phyloP scores from a whole-genome alignment of 2,329 filamentous ascomycete genomes.

The Colletotrichum sublineola region DNA sequence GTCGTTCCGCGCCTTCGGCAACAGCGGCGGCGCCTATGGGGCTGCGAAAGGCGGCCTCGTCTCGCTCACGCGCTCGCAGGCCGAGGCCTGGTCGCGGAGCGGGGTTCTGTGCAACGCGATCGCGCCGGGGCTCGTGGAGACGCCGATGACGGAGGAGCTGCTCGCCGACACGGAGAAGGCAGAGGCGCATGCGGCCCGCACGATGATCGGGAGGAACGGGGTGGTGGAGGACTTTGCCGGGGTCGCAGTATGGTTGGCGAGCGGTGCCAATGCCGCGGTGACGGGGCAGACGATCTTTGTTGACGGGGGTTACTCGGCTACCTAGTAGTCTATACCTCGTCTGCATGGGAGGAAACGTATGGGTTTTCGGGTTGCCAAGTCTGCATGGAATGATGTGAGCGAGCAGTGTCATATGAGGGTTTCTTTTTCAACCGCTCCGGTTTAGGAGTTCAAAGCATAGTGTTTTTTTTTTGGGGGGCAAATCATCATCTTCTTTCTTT shows the following conservation, averaged over 20 bases:
- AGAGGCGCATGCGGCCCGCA: conserved; percentile 46
- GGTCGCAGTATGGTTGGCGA: conserved; percentile 49
- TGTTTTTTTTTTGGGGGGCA: not conserved
- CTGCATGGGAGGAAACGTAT: not conserved
- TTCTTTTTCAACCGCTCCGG: not conserved
- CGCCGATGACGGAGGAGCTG: conserved; percentile 46
- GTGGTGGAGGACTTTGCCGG: conserved; percentile 51
- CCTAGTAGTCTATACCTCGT: conserved; percentile 17
- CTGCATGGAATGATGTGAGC: not conserved
- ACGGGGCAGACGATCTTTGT: conserved; percentile 53
- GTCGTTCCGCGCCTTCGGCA: conserved; percentile 49
- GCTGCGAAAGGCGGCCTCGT: conserved; percentile 51
- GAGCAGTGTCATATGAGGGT: not conserved
- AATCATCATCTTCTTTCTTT: not conserved
- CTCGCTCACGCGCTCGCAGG: conserved; percentile 50
- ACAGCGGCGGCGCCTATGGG: conserved; percentile 52
- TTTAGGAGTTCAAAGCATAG: not conserved
- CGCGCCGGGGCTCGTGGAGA: conserved; percentile 50
- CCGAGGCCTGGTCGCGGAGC: conserved; percentile 51
- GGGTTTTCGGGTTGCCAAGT: not conserved
- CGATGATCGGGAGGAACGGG: conserved; percentile 51
- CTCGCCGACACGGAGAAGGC: conserved; percentile 45
- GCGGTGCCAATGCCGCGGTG: conserved; percentile 49
- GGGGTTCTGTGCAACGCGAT: conserved; percentile 53
- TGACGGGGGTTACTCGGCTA: conserved; percentile 52